These are phyloP conservation scores for Nelumbo lutea DNA, from an alignment of 164 flowering plant species.

Conservation along the genomic window DNA sequence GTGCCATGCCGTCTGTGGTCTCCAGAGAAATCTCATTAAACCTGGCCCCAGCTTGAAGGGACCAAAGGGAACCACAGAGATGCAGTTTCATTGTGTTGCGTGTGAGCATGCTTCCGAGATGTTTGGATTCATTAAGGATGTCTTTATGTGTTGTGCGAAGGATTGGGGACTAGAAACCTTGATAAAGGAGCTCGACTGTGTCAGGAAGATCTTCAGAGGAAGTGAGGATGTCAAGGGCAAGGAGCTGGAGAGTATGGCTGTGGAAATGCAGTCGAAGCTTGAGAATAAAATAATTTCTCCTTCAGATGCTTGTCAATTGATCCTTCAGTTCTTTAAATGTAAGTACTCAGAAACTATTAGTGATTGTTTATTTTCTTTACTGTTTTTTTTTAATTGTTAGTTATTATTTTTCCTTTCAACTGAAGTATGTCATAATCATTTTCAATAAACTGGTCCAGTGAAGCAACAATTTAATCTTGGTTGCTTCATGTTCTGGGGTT, in stretches of 20 bases:
- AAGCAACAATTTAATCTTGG: background rate
- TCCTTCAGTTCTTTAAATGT: conserved; percentile 71
- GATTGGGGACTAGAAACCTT: conserved; percentile 74
- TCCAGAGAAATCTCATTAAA: conserved; percentile 59
- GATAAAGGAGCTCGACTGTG: conserved; percentile 79
- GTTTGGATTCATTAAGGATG: conserved; percentile 97
- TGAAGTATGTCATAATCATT: background rate
- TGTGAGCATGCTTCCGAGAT: conserved; percentile 92
- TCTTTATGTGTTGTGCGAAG: conserved; percentile 62
- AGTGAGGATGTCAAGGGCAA: conserved; percentile 75
- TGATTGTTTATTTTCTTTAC: background rate
- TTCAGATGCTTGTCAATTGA: conserved; percentile 54
- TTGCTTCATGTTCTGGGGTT: background rate
- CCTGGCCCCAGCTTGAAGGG: conserved; percentile 72
- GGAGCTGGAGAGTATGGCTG: conserved; percentile 56
- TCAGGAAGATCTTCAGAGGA: conserved; percentile 66
- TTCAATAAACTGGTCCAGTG: background rate
- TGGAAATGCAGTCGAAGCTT: conserved; percentile 54
- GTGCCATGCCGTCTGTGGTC: conserved; percentile 93
- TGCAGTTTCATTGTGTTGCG: conserved; percentile 86
- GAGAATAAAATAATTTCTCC: conserved; percentile 50
- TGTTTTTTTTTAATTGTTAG: conserved; percentile 1
- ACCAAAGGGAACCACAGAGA: conserved; percentile 52
- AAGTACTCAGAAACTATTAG: conserved; percentile 28
- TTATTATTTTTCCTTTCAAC: conserved; percentile 5